Percentiles rank a stretch among this genome's conserved stretches.
Conservation (phyloP, 2,329 filamentous ascomycete species). For the Aureobasidium namibiae region DNA sequence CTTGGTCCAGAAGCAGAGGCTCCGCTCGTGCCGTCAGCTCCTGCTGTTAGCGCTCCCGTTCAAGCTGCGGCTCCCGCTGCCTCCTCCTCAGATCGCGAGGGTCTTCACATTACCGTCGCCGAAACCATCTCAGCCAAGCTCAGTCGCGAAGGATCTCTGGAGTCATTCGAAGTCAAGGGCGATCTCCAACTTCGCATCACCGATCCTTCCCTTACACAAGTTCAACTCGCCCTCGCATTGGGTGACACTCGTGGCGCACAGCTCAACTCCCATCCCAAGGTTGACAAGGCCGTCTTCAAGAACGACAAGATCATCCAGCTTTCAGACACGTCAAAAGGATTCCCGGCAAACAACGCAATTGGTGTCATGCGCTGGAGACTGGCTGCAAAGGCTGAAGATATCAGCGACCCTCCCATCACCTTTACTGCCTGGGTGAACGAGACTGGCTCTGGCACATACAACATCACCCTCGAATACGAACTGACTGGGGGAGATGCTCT, state of each 20-base stretch:
- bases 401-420: slow-evolving; percentile 77
- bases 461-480: slow-evolving; percentile 93
- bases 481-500: slow-evolving; percentile 71
- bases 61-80: slow-evolving; percentile 44
- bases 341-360: slow-evolving; percentile 89
- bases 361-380: slow-evolving; percentile 91
- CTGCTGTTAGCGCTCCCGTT: slow-evolving; percentile 40
- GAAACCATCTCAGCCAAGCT: slow-evolving; percentile 88
- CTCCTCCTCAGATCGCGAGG: slow-evolving; percentile 55
- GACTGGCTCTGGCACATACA: slow-evolving; percentile 69
- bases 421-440: slow-evolving; percentile 98
- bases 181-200: slow-evolving; percentile 86
- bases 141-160: slow-evolving; percentile 77
- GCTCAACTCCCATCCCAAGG: slow-evolving; percentile 93
- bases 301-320: slow-evolving; percentile 79
- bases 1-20: slow-evolving; percentile 75
- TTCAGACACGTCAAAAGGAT: slow-evolving; percentile 77
- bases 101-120: slow-evolving; percentile 78
- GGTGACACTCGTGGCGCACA: slow-evolving; percentile 75
- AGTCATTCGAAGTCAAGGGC: slow-evolving; percentile 80
- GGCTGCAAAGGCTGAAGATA: slow-evolving; percentile 69
- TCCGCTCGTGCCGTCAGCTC: slow-evolving; percentile 57
- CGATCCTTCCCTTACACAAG: slow-evolving; percentile 80
- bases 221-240: slow-evolving; percentile 74
- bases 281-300: slow-evolving; percentile 82